These are phyloP conservation scores for Cyclotella atomus DNA, from an alignment of 108 stramenopile species.

Conservation along the genomic window DNA sequence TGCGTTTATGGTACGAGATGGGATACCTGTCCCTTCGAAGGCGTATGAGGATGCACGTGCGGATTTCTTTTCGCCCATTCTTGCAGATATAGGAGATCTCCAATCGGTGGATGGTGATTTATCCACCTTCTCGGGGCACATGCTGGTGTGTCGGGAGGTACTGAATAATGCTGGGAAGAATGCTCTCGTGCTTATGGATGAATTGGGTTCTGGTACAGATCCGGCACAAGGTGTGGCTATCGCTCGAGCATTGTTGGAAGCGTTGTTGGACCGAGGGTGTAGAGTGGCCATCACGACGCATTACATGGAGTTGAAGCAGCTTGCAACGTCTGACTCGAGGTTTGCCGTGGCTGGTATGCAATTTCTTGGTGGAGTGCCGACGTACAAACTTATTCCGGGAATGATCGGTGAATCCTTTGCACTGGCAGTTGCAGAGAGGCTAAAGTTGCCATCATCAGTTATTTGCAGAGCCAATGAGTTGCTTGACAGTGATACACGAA, in stretches of 20 bases:
- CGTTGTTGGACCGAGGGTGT: constrained; percentile 80
- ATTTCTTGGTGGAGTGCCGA: constrained; percentile 86
- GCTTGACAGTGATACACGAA: constrained; percentile 82
- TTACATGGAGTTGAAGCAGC: constrained; percentile 90
- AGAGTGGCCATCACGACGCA: constrained; percentile 95
- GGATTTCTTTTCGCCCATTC: constrained; percentile 86
- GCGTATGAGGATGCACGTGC: constrained; percentile 61
- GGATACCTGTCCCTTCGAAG: constrained; percentile 84
- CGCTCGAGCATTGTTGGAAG: constrained; percentile 93
- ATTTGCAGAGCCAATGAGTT: constrained; percentile 79
- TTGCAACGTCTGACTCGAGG: constrained; percentile 85
- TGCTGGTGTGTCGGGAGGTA: constrained; percentile 87
- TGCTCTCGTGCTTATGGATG: constrained; percentile 94
- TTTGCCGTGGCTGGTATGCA: constrained; percentile 93
- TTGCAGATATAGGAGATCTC: constrained; percentile 95
- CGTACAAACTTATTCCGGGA: constrained; percentile 91
- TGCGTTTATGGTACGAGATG: constrained; percentile 87
- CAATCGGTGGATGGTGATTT: constrained; percentile 92
- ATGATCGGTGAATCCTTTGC: constrained; percentile 94
- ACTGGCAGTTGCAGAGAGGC: constrained; percentile 85
- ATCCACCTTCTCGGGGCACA: constrained; percentile 94
- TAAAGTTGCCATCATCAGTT: constrained; percentile 74
- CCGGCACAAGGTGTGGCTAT: constrained; percentile 95
- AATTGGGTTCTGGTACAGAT: constrained; percentile 94
- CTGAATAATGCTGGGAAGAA: constrained; percentile 63